A percentile compares a stretch with the other conserved stretches of the same genome.
Conservation (phyloP, 352 stramenopile genomes). For the Globisporangium okanoganense region DNA sequence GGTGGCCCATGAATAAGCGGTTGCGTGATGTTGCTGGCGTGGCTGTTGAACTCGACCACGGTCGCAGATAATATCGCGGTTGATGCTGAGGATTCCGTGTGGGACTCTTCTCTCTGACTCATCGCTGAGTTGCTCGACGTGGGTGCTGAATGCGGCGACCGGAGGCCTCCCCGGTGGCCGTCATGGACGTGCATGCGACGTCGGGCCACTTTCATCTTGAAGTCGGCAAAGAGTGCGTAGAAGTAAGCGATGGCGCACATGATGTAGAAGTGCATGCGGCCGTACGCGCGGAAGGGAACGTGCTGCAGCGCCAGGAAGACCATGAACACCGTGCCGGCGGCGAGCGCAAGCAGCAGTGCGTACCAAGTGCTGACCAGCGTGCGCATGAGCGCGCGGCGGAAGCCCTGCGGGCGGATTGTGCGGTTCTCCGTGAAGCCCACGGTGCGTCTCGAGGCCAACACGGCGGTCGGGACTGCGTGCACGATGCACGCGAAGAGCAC, state of each 20-base stretch:
- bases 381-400: slow-evolving; percentile 5
- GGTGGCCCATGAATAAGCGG: background rate
- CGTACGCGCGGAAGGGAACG: slow-evolving; percentile 1
- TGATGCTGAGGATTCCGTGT: background rate
- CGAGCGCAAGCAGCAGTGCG: background rate
- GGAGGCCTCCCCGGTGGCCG: background rate
- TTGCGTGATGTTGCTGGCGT: no score
- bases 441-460: slow-evolving; percentile 16
- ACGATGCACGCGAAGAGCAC: slow-evolving; percentile 20
- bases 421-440: slow-evolving; percentile 11
- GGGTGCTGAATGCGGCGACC: background rate
- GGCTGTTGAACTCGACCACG: background rate
- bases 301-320: background rate
- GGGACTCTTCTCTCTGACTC: background rate
- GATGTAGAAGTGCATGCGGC: slow-evolving; percentile 7
- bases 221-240: slow-evolving; percentile 2
- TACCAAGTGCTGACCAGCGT: slow-evolving; percentile 6
- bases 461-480: slow-evolving; percentile 16
- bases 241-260: slow-evolving; percentile 8
- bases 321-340: slow-evolving; percentile 3
- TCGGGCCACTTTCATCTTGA: background rate
- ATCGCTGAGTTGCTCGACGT: background rate
- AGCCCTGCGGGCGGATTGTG: slow-evolving; percentile 2
- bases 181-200: background rate
- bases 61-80: background rate